Conservation (phyloP, 2,329 filamentous ascomycete species). For the Monosporascus sp. region DNA sequence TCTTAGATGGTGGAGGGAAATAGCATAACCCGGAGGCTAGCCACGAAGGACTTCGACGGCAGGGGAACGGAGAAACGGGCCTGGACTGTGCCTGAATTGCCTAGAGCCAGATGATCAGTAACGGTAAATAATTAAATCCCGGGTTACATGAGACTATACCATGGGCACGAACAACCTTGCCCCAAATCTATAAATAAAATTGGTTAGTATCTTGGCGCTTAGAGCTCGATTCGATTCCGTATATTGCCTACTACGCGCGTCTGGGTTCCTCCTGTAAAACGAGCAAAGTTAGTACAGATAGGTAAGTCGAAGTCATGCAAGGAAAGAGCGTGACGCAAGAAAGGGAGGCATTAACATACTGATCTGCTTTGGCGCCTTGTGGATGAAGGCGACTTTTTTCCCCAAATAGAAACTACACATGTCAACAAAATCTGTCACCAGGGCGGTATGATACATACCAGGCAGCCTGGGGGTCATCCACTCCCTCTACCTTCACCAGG, state of each 20-base stretch:
- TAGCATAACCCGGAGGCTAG: constrained; percentile 10
- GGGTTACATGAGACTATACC: constrained; percentile 1
- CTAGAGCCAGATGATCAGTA: neutral
- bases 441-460: constrained; percentile 4
- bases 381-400: constrained; percentile 11
- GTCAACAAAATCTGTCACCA: neutral
- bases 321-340: no score
- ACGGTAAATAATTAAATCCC: no score
- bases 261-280: constrained; percentile 7
- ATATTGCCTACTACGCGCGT: constrained; percentile 8
- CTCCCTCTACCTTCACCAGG: constrained; percentile 12
- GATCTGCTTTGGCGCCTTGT: constrained; percentile 10
- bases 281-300: no score
- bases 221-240: neutral
- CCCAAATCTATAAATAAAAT: constrained; percentile 8
- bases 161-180: constrained; percentile 10
- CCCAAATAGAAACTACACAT: constrained; percentile 10
- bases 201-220: neutral
- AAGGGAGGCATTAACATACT: constrained; percentile 2
- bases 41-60: constrained; percentile 11
- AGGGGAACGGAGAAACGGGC: constrained; percentile 12
- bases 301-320: no score
- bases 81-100: constrained; percentile 10
- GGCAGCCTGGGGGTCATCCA: constrained; percentile 9
- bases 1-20: constrained; percentile 10